Base-by-base conservation (phyloP, 805 yeast genomes). In the Vanderwaltozyma verrucispora region DNA sequence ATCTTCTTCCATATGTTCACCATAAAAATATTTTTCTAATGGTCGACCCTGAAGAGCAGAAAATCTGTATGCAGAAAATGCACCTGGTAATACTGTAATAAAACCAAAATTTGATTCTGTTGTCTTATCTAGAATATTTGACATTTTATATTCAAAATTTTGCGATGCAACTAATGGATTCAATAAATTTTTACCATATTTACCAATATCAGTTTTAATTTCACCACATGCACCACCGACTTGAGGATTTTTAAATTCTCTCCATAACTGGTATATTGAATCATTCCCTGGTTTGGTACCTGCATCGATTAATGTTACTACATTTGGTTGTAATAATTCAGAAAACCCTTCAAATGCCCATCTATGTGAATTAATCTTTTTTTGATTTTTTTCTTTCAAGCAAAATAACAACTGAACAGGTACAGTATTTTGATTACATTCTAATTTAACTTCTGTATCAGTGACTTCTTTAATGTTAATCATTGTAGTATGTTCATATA, bases 181-280 rank as follows among this genome's bases (percentile, higher is more conserved):
- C 13, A 78, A 45, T 31, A 89, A 64, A 32, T 71, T 67, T 32
- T 53, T 58, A 42, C 68, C 72, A 14, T 65, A 69, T 18, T 65
- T 66, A 3, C 97, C 96, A 38, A 88, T 64, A 59, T 80, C 77
- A 0, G 92, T 94, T 45, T 77, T 80, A 61, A 92, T 89, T 57
- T 92, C 97, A 38, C 98, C 98, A 73, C 98, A 89, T 1, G 96
- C 94, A 28, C 98, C 98, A 2, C 95, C 98, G 17, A 89, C 94
- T 37, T 76, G 72, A 2, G 86, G 80, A 49, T 77, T 71, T 43
- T 68, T 68, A 54, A 89, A 92, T 28, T 88, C 74, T 57, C 77
- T 79, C 98, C 98, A 89, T 39, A 92, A 64, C 48, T 84, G 82
- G 58, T 84, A 88, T 36, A 89, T 74, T 2, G 96, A 79, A 47